These are phyloP conservation scores for Scedosporium aurantiacum DNA, from an alignment of 2,329 filamentous ascomycete species.

Conservation along the genomic window DNA sequence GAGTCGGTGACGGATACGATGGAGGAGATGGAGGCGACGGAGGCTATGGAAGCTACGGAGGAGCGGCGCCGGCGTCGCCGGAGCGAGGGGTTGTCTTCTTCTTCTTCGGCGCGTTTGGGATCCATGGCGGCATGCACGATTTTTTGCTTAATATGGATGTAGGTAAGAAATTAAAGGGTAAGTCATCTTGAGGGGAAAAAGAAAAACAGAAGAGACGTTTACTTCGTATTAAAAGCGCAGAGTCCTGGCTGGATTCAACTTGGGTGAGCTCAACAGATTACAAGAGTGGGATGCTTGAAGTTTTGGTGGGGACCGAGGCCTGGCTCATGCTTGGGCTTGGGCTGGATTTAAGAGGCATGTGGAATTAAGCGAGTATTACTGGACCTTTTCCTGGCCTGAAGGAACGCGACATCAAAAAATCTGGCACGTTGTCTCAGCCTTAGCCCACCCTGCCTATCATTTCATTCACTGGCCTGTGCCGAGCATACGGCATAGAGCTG, in stretches of 20 bases:
- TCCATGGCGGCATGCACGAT: background rate
- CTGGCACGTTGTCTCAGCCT: no score
- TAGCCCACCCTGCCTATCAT: no score
- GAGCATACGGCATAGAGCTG: no score
- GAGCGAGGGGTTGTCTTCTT: background rate
- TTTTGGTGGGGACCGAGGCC: background rate
- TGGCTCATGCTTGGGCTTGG: background rate
- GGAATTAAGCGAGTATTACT: background rate
- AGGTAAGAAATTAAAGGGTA: background rate
- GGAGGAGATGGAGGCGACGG: constrained; percentile 17
- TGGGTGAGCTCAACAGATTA: constrained; percentile 1
- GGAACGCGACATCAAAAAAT: no score
- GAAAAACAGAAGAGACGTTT: background rate
- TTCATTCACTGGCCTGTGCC: no score
- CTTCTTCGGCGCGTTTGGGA: background rate
- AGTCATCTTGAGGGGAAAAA: background rate
- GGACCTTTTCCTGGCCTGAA: background rate
- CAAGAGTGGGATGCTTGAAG: background rate
- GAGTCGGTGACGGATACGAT: constrained; percentile 15
- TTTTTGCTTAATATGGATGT: background rate
- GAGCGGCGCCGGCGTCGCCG: constrained; percentile 4
- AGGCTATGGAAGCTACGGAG: constrained; percentile 12
- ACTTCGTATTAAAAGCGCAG: background rate
- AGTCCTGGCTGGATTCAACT: background rate
- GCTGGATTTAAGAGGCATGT: background rate